Conservation (phyloP, 2,329 filamentous ascomycete genomes). For the Phialocephala subalpina region DNA sequence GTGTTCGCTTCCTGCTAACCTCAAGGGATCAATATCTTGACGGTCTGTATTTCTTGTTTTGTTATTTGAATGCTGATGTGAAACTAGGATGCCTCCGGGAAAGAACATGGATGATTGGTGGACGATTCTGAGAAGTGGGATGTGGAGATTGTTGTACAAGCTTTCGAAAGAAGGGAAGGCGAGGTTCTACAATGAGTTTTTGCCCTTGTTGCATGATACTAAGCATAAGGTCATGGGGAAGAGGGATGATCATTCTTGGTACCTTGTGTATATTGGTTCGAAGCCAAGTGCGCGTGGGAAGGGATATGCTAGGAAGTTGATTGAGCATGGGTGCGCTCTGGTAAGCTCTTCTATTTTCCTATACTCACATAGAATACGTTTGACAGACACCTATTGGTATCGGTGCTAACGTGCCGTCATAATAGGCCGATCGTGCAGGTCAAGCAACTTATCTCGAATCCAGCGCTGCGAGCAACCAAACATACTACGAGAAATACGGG, state of each 20-base stretch:
- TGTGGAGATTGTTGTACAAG: slow-evolving; percentile 80
- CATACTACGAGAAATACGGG: slow-evolving; percentile 78
- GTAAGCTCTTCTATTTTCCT: neutral
- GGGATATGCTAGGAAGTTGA: slow-evolving; percentile 76
- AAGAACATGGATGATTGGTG: slow-evolving; percentile 76
- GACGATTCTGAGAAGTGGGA: slow-evolving; percentile 76
- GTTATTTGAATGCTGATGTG: slow-evolving; percentile 5
- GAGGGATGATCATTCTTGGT: slow-evolving; percentile 75
- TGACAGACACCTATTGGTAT: neutral
- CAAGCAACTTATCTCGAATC: slow-evolving; percentile 81
- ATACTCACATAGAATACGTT: neutral
- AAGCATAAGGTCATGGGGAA: slow-evolving; percentile 74
- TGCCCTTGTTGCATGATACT: slow-evolving; percentile 76
- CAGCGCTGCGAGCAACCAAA: slow-evolving; percentile 71
- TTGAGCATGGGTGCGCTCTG: slow-evolving; percentile 69
- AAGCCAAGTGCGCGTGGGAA: slow-evolving; percentile 74
- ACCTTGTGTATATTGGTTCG: slow-evolving; percentile 85
- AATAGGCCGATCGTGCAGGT: slow-evolving; percentile 70
- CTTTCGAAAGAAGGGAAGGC: slow-evolving; percentile 75
- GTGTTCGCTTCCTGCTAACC: slow-evolving; percentile 37
- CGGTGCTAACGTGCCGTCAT: slow-evolving; percentile 13
- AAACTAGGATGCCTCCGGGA: slow-evolving; percentile 75
- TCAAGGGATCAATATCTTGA: neutral
- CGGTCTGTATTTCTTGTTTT: neutral
- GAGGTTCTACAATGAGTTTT: slow-evolving; percentile 80